A percentile compares a stretch with the other conserved stretches of the same genome.
These are phyloP conservation scores for Drosera capensis DNA, from an alignment of 148 eudicot species.

Conservation along the genomic window DNA sequence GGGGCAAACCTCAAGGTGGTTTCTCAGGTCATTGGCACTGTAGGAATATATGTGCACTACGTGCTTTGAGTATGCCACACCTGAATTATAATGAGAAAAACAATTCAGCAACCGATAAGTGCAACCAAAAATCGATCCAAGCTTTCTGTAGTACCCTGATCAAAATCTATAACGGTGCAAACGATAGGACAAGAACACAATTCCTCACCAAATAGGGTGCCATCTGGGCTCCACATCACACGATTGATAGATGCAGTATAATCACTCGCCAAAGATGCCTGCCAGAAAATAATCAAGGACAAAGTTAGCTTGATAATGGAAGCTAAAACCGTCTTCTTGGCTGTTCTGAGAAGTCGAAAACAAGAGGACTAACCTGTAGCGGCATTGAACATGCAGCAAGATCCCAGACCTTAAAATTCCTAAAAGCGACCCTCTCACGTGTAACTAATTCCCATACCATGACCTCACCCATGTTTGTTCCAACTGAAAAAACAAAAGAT, in stretches of 20 bases:
- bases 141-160: background rate
- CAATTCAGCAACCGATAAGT: background rate
- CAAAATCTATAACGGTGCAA: background rate
- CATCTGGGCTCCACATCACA: conserved; percentile 77
- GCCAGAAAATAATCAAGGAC: conserved; percentile 5
- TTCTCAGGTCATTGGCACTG: conserved; percentile 46
- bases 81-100: conserved; percentile 26
- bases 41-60: conserved; percentile 72
- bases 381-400: conserved; percentile 41
- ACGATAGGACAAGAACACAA: background rate
- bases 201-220: conserved; percentile 46
- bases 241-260: conserved; percentile 59
- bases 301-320: conserved; percentile 3
- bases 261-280: conserved; percentile 50
- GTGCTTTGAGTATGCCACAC: conserved; percentile 91
- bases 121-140: background rate
- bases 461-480: conserved; percentile 70
- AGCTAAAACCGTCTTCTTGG: conserved; percentile 1
- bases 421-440: conserved; percentile 49
- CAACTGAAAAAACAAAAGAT: conserved; percentile 42
- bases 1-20: conserved; percentile 71
- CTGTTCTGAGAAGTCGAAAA: background rate
- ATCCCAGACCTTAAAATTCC: conserved; percentile 87
- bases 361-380: conserved; percentile 37
- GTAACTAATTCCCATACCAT: conserved; percentile 79